Evolutionary conservation across 208 protist genomes (phyloP), one percentile per base, ranked within the genome.

Genomic region (Leishmania tropica): DNA sequence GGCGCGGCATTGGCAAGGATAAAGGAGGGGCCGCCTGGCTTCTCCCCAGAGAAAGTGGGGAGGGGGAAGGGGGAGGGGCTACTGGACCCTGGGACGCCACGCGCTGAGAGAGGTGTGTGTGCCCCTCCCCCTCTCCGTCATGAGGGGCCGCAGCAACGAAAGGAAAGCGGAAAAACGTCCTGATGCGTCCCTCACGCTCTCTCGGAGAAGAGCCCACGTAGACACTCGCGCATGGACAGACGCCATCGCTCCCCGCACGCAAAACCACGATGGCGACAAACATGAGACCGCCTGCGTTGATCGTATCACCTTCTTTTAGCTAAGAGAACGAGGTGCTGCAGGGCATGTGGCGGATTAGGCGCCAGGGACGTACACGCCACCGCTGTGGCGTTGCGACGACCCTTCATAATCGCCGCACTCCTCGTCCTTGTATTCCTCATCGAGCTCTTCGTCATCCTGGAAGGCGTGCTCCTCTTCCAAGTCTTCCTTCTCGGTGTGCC

Each of bases 341-440:
- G 51, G 4, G 37, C 28, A 11, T 48, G 56, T 31, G 40, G 75
- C 75, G 28, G 35, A 19, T 19, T 78, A 37, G n/a, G 35, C 54
- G 56, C 40, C 37, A n/a, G 74, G n/a, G 58, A 47, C 54, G 40
- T 51, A 40, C 47, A n/a, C 65, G 37, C n/a, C 28, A n/a, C 74
- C 24, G 35, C 48, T 2, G 64, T 79, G 70, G 54, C 19, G 54
- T 31, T 76, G 45, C 40, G 72, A 68, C 31, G 78, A 71, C 19
- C 86, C 72, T 28, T 80, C 78, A 40, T 86, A 83, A 37, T 90
- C 87, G 47, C 83, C 81, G 8, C 67, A 48, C 31, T 80, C 78
- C 45, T 87, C 76, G 8, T 79, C 82, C 47, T 79, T 13, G 42
- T 78, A 74, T 40, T 78, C 62, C 60, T 47, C 67, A 28, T 78